Conservation (phyloP, 768 basidiomycete species). For the Solioccasus polychromus region DNA sequence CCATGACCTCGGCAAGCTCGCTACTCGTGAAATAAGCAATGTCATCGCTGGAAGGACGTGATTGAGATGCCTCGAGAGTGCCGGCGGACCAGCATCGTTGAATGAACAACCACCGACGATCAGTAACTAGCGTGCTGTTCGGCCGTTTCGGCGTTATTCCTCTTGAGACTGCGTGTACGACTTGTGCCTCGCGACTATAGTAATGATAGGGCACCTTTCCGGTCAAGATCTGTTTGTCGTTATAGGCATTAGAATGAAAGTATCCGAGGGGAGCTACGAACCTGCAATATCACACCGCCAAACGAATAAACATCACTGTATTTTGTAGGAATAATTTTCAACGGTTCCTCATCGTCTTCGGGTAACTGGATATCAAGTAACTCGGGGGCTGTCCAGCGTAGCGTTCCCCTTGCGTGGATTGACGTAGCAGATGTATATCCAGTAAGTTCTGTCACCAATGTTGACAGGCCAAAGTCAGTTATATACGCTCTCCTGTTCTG, state of each 20-base stretch:
- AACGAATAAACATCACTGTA: slow-evolving; percentile 6
- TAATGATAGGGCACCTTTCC: slow-evolving; percentile 17
- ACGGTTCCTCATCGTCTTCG: background rate
- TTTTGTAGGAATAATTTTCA: background rate
- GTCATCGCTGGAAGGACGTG: slow-evolving; percentile 31
- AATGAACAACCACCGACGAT: slow-evolving; percentile 10
- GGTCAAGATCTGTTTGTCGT: slow-evolving; percentile 4
- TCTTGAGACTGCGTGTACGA: slow-evolving; percentile 10
- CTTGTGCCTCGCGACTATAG: slow-evolving; percentile 8
- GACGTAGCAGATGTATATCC: slow-evolving; percentile 3
- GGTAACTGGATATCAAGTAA: background rate
- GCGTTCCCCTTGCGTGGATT: background rate
- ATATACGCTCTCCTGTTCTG: background rate
- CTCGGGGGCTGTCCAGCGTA: slow-evolving; percentile 5
- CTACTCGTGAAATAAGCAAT: slow-evolving; percentile 17
- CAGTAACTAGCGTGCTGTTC: slow-evolving; percentile 1
- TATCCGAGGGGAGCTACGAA: too few species aligned
- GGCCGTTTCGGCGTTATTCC: slow-evolving; percentile 13
- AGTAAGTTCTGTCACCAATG: slow-evolving; percentile 1
- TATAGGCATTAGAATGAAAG: background rate
- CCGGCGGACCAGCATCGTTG: slow-evolving; percentile 15
- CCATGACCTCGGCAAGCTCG: background rate
- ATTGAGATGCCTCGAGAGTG: slow-evolving; percentile 22
- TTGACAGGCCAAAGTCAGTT: slow-evolving; percentile 8
- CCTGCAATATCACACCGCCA: slow-evolving; percentile 3